Base-by-base conservation (phyloP, 108 stramenopile genomes). In the Schizochytrium sp. region DNA sequence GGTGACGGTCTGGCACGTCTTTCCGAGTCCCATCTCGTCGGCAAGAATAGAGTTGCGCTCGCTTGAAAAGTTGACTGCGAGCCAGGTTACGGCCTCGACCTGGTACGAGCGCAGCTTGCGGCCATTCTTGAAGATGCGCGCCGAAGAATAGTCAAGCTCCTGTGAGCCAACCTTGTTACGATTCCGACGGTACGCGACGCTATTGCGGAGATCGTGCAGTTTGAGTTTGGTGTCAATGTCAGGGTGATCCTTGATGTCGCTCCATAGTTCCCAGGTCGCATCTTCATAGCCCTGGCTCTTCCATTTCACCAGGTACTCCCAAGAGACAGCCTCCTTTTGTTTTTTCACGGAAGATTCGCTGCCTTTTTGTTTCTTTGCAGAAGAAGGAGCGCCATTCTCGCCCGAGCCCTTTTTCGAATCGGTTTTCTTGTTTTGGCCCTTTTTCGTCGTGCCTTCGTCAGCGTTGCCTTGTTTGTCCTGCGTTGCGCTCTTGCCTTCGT, bases 1-100 rank as follows among this genome's bases (percentile, higher is more conserved):
- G n/a, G 96, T 93, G 72, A 99, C 97, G 16, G 96, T 96, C 94
- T 99, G 98, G 34, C 99, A 91, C 5, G 99, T 99, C 93, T 99
- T 97, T 58, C 94, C 94, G 14, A 96, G 90, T 57, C 96, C 97
- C 97, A 96, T 97, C 93, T 98, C 99, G 92, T 99, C 98, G 5
- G 98, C 98, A 71, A 99, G 92, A 63, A 99, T 99, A 23, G 97
- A 97, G 92, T 96, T 96, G 88, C 98, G 91, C 21, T 96, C 96
- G 88, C 98, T 96, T 89, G 95, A 94, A 60, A 96, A 96, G 89
- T 99, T 94, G 89, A 96, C 97, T 48, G 98, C 95, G 95, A 99
- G 96, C 98, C 98, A 99, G 89, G 98, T 98, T 72, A 99, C 90
- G 47, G 97, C 96, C 91, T 97, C 97, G 19, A 97, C 87, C 92